These are phyloP conservation scores for Phalaenopsis hybrid DNA, from an alignment of 116 monocot genomes.

Conservation along the genomic window DNA sequence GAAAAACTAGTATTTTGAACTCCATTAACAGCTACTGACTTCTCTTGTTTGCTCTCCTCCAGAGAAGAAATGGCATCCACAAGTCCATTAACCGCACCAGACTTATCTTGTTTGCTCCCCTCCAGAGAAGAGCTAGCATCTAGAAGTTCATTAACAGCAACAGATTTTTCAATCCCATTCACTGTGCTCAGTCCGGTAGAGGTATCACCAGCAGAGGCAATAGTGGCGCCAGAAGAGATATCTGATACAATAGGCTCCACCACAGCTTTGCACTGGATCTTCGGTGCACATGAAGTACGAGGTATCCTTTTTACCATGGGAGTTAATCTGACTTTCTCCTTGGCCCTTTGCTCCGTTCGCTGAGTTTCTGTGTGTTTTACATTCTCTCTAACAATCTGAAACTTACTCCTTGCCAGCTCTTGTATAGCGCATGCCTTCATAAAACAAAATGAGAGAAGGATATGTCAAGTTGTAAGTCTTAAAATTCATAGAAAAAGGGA, in stretches of 20 bases:
- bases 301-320: conserved; percentile 14
- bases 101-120: conserved; percentile 32
- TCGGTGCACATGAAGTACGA: background rate
- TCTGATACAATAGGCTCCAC: conserved; percentile 27
- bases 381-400: conserved; percentile 48
- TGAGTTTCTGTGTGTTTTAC: conserved; percentile 14
- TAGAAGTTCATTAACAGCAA: conserved; percentile 9
- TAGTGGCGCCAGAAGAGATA: conserved; percentile 37
- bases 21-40: conserved; percentile 13
- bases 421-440: conserved; percentile 63
- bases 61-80: conserved; percentile 30
- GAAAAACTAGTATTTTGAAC: conserved; percentile 25
- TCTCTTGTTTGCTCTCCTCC: conserved; percentile 38
- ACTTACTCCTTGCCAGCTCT: conserved; percentile 61
- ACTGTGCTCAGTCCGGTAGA: conserved; percentile 17
- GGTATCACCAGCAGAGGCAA: conserved; percentile 26
- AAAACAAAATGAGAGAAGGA: conserved; percentile 2
- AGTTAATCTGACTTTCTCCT: conserved; percentile 18
- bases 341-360: conserved; percentile 13
- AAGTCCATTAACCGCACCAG: conserved; percentile 6
- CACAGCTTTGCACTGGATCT: conserved; percentile 6
- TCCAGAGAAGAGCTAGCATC: conserved; percentile 30
- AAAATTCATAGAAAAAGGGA: background rate
- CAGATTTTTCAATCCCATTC: conserved; percentile 12
- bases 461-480: background rate